Evolutionary conservation across 805 yeast genomes (phyloP).

Genomic region (Metschnikowia arizonensis): DNA sequence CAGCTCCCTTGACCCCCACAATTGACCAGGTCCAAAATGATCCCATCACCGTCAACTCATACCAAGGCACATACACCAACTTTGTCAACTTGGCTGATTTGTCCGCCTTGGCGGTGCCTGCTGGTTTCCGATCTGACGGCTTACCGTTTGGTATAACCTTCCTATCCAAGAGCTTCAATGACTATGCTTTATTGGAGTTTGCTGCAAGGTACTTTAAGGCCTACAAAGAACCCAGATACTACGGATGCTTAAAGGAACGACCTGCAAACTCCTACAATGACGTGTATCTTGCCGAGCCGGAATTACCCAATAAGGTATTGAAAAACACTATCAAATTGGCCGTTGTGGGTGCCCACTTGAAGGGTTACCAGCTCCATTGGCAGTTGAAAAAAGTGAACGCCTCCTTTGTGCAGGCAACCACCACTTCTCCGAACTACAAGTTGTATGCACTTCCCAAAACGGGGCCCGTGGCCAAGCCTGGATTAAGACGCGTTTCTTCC

Average conservation of each 20-base stretch:
- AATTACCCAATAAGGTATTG: conserved; percentile 16
- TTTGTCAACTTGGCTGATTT: conserved; percentile 92
- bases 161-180: conserved; percentile 77
- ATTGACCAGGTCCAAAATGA: conserved; percentile 67
- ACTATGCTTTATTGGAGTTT: conserved; percentile 80
- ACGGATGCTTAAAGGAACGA: conserved; percentile 49
- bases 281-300: conserved; percentile 34
- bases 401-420: conserved; percentile 56
- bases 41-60: conserved; percentile 79
- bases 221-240: conserved; percentile 47
- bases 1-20: conserved; percentile 90
- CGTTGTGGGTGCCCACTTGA: conserved; percentile 94
- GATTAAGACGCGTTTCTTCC: conserved; percentile 63
- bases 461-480: conserved; percentile 88
- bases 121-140: conserved; percentile 79
- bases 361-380: conserved; percentile 90
- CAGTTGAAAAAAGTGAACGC: conserved; percentile 86
- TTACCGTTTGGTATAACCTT: conserved; percentile 89
- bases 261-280: conserved; percentile 38
- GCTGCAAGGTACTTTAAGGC: conserved; percentile 66
- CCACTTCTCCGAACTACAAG: conserved; percentile 66
- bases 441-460: conserved; percentile 77
- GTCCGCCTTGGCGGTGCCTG: conserved; percentile 88
- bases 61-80: conserved; percentile 97
- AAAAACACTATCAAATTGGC: conserved; percentile 56